A percentile compares a stretch with the other conserved stretches of the same genome.
Evolutionary conservation across 2,329 filamentous ascomycete species (phyloP).

Genomic region (Diaporthe ampelina): DNA sequence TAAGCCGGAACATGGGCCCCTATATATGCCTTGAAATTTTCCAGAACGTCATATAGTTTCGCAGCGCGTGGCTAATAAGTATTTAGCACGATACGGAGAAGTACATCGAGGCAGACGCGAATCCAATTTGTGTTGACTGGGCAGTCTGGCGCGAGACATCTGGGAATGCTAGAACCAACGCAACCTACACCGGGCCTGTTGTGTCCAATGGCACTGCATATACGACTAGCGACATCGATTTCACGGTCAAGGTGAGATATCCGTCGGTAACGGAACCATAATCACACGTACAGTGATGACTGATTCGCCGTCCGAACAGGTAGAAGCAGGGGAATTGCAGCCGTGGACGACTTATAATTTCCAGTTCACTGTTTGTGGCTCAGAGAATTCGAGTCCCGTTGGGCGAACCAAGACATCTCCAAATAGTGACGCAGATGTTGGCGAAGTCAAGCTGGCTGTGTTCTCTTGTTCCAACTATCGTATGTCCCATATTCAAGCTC

Average conservation of each 20-base stretch:
- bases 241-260: constrained; percentile 75
- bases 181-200: constrained; percentile 54
- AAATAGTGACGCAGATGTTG: constrained; percentile 65
- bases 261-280: background rate
- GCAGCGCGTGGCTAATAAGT: too few relatives aligned
- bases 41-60: too few relatives aligned
- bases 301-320: constrained; percentile 52
- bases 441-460: constrained; percentile 73
- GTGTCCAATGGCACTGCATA: constrained; percentile 72
- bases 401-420: constrained; percentile 81
- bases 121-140: constrained; percentile 78
- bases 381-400: constrained; percentile 71
- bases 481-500: constrained; percentile 49
- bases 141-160: constrained; percentile 56
- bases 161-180: constrained; percentile 48
- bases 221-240: constrained; percentile 81
- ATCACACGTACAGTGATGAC: background rate
- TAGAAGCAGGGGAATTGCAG: constrained; percentile 73
- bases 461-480: constrained; percentile 80
- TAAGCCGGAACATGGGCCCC: too few relatives aligned
- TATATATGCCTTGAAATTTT: too few relatives aligned
- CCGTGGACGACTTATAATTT: constrained; percentile 78
- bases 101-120: constrained; percentile 64
- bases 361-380: constrained; percentile 77
- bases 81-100: constrained; percentile 55